Base-by-base conservation (phyloP, 257 asterid genomes). In the Thymus mandschuricus region DNA sequence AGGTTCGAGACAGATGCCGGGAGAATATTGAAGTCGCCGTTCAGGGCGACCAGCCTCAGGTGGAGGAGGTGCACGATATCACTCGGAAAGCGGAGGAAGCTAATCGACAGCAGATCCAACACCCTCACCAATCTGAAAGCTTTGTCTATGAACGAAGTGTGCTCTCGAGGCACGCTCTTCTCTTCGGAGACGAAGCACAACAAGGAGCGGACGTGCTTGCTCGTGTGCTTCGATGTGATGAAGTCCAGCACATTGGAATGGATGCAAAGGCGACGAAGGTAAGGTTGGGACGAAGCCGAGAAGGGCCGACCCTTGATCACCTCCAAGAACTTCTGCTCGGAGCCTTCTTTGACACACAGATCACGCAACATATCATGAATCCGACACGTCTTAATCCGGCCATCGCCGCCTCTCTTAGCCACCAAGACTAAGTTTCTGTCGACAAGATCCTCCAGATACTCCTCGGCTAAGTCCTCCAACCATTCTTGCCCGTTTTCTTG, bases 1-100 rank as follows among this genome's bases (percentile, higher is more conserved):
- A 84, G 85, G 0, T 73, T 75, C 30, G 85, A 79, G 31, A 84
- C 70, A 45, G 81, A 11, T 2, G 76, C 63, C 2, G 89, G 89
- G 28, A 84, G 76, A 52, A 65, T 75, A 76, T 72, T 79, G 58
- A 82, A 79, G 45, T 75, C 66, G 4, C 85, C 81, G 11, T 46
- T 75, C 13, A 84, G 75, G 31, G 81, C 78, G 5, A 84, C 45
- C 38, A 67, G 75, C 56, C 86, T 63, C 49, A 84, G 68, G 73
- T 79, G 87, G 30, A 82, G 66, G 55, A 84, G 30, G 52, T 71
- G 81, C 10, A 61, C 64, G 43, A 84, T 75, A 72, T 84, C 87
- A 28, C 30, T 73, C 7, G 87, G 87, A 64, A 82, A 82, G 34
- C 75, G 66, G 1, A 71, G 33, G 65, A 82, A 80, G 10, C 41